phyloP scores from a whole-genome alignment of 768 basidiomycete genomes.

The Russula virescens region DNA sequence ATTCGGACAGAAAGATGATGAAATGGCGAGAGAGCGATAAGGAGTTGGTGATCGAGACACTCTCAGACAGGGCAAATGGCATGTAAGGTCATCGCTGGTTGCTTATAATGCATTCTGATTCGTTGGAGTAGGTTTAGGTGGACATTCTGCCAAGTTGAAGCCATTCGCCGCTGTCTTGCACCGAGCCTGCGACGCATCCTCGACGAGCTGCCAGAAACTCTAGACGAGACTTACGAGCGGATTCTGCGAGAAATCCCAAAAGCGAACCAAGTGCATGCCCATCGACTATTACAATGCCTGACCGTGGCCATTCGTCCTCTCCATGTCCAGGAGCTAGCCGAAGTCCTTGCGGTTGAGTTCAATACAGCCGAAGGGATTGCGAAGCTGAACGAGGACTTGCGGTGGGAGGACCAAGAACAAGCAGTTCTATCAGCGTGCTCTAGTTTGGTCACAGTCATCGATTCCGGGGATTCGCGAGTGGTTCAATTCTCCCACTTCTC shows the following conservation, averaged over 20 bases:
- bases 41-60: not conserved
- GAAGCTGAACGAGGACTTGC: not conserved
- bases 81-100: not conserved
- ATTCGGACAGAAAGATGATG: slow-evolving; percentile 2
- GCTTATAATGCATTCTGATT: not conserved
- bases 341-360: not conserved
- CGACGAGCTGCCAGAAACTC: not conserved
- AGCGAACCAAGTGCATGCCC: not conserved
- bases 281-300: not conserved
- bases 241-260: not conserved
- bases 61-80: not conserved
- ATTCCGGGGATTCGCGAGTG: not conserved
- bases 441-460: not conserved
- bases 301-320: not conserved
- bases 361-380: not conserved
- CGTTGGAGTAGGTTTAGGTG: not conserved
- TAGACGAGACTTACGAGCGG: not conserved
- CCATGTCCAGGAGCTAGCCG: not conserved
- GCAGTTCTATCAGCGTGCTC: not conserved
- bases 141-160: not conserved
- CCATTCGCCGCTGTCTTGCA: not conserved
- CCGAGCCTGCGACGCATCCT: not conserved
- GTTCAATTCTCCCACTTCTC: slow-evolving; percentile 2
- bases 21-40: not conserved
- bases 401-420: not conserved